Evolutionary conservation across 495 filamentous ascomycete species (phyloP).

Genomic region (Xylaria longipes): DNA sequence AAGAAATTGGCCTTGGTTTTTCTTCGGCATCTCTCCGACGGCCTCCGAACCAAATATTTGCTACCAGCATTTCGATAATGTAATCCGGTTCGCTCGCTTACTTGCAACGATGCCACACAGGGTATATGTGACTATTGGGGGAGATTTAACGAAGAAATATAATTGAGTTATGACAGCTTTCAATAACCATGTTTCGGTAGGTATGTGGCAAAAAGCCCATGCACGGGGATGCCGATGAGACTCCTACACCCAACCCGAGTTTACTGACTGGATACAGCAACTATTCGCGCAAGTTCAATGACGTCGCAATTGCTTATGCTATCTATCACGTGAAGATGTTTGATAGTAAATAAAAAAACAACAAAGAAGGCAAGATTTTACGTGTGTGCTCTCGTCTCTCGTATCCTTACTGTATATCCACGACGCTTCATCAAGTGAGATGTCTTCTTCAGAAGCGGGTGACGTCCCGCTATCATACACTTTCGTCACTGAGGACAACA

Average conservation of each 20-base stretch:
- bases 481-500: slow-evolving; percentile 6
- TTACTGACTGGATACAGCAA: background rate
- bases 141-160: background rate
- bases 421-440: background rate
- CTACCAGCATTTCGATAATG: background rate
- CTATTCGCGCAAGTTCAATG: background rate
- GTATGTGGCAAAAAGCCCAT: background rate
- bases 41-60: background rate
- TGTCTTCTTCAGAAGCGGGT: slow-evolving; percentile 12
- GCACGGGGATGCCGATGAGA: slow-evolving; percentile 2
- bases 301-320: background rate
- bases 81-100: background rate
- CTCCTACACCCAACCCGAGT: background rate
- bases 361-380: no score
- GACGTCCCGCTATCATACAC: slow-evolving; percentile 1
- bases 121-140: background rate
- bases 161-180: background rate
- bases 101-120: background rate
- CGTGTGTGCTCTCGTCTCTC: background rate
- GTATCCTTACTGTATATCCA: background rate
- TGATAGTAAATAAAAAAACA: background rate
- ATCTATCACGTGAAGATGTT: background rate
- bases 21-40: slow-evolving; percentile 15
- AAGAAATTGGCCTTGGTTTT: background rate
- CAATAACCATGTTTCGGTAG: background rate